Percentiles rank a stretch among this genome's conserved stretches.
Evolutionary conservation across 83 land plant species (phyloP).

Genomic region (Diphasiastrum complanatum): DNA sequence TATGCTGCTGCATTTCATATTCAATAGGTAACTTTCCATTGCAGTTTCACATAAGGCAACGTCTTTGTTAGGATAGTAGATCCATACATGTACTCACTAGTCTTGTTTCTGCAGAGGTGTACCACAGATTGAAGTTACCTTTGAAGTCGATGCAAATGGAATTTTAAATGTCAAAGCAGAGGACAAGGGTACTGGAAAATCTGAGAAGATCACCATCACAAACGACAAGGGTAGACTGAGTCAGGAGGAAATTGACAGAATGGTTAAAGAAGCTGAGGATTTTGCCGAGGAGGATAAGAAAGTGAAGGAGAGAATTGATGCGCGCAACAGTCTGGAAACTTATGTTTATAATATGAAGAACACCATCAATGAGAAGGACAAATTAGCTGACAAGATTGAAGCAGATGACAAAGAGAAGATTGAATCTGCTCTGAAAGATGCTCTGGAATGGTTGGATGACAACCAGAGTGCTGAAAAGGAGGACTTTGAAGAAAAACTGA

Average conservation of each 20-base stretch:
- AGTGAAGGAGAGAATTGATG: neutral
- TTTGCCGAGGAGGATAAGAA: constrained; percentile 16
- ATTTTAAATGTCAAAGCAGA: constrained; percentile 8
- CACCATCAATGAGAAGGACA: constrained; percentile 17
- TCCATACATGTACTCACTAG: too few relatives aligned
- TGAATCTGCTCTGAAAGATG: constrained; percentile 61
- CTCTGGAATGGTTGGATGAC: constrained; percentile 82
- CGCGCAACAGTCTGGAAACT: constrained; percentile 14
- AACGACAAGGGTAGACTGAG: constrained; percentile 1
- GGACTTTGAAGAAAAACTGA: constrained; percentile 80
- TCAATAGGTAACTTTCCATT: too few relatives aligned
- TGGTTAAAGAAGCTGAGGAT: constrained; percentile 7
- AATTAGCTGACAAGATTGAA: constrained; percentile 18
- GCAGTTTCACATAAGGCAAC: too few relatives aligned
- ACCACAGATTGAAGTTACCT: constrained; percentile 13
- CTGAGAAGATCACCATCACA: constrained; percentile 10
- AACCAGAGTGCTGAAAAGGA: constrained; percentile 75
- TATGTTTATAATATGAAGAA: constrained; percentile 28
- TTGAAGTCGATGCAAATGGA: constrained; percentile 13
- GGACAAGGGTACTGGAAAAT: constrained; percentile 13
- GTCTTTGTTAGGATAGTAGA: too few relatives aligned
- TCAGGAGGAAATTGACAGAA: constrained; percentile 9
- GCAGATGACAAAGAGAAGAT: constrained; percentile 66
- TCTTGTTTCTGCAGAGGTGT: constrained; percentile 9
- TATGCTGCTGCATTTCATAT: neutral